These are phyloP conservation scores for Fusarium heterosporum DNA, from an alignment of 2,329 filamentous ascomycete genomes.

Conservation along the genomic window DNA sequence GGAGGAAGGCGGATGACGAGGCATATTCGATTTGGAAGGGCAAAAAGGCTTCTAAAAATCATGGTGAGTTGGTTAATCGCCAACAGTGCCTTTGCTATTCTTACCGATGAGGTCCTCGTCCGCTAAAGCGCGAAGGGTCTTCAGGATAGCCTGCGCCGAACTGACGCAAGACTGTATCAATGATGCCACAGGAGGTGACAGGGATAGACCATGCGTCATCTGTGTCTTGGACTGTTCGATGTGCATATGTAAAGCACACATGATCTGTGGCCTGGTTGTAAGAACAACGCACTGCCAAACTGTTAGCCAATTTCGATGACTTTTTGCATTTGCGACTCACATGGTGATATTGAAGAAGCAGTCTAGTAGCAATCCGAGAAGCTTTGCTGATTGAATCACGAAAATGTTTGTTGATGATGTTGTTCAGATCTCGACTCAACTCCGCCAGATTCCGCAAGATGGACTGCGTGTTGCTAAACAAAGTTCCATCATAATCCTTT, in stretches of 20 bases:
- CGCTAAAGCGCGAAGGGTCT: conserved; percentile 43
- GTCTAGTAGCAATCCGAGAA: conserved; percentile 43
- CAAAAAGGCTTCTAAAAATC: conserved; percentile 49
- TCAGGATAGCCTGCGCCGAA: conserved; percentile 47
- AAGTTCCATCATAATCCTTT: conserved; percentile 45
- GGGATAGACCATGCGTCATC: conserved; percentile 24
- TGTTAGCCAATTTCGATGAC: not conserved
- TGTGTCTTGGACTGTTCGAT: conserved; percentile 45
- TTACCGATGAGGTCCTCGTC: conserved; percentile 48
- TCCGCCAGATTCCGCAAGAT: conserved; percentile 45
- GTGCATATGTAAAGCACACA: conserved; percentile 51
- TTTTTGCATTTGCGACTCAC: not conserved
- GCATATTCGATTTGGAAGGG: conserved; percentile 58
- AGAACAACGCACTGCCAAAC: conserved; percentile 45
- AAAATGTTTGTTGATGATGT: conserved; percentile 46
- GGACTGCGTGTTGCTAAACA: conserved; percentile 47
- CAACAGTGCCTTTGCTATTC: not conserved
- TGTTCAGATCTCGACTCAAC: conserved; percentile 44
- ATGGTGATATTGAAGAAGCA: conserved; percentile 47
- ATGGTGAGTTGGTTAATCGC: not conserved
- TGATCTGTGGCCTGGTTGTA: conserved; percentile 48
- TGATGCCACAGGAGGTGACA: conserved; percentile 45
- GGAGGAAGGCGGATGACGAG: conserved; percentile 56
- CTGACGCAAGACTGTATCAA: conserved; percentile 48
- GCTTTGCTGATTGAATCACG: conserved; percentile 48